Evolutionary conservation across 176 grass and related monocot species (phyloP).

Genomic region (Musa troglodytarum): DNA sequence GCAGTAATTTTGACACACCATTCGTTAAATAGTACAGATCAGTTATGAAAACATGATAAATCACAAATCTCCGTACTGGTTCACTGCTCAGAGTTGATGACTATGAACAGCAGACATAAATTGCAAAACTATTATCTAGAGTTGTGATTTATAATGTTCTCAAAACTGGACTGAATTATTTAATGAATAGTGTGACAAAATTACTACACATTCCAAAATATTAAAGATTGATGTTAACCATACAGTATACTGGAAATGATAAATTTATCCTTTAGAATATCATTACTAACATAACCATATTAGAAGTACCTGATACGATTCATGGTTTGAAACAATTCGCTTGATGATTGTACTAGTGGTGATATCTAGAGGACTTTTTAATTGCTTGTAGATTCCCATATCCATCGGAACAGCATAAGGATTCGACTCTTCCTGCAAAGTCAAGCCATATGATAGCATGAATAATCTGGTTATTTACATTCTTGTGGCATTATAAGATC

Average conservation of each 20-base stretch:
- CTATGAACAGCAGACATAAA: too few relatives aligned
- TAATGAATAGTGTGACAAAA: too few relatives aligned
- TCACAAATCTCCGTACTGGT: too few relatives aligned
- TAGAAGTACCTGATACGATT: constrained; percentile 74
- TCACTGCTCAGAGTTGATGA: too few relatives aligned
- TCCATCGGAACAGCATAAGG: constrained; percentile 74
- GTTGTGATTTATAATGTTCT: too few relatives aligned
- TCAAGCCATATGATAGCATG: constrained; percentile 2
- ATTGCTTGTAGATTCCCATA: constrained; percentile 62
- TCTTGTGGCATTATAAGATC: background rate
- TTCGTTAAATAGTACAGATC: too few relatives aligned
- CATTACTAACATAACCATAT: background rate
- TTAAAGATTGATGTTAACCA: too few relatives aligned
- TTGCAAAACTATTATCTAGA: too few relatives aligned
- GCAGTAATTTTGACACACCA: too few relatives aligned
- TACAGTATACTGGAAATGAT: background rate
- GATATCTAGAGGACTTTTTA: constrained; percentile 76
- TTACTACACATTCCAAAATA: too few relatives aligned
- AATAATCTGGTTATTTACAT: constrained; percentile 1
- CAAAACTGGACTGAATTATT: too few relatives aligned
- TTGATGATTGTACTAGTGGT: constrained; percentile 95
- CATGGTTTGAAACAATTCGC: constrained; percentile 95
- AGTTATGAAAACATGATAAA: too few relatives aligned
- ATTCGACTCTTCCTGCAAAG: constrained; percentile 67
- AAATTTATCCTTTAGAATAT: background rate